Evolutionary conservation across 495 filamentous ascomycete species (phyloP).

Genomic region (Cercophora samala): DNA sequence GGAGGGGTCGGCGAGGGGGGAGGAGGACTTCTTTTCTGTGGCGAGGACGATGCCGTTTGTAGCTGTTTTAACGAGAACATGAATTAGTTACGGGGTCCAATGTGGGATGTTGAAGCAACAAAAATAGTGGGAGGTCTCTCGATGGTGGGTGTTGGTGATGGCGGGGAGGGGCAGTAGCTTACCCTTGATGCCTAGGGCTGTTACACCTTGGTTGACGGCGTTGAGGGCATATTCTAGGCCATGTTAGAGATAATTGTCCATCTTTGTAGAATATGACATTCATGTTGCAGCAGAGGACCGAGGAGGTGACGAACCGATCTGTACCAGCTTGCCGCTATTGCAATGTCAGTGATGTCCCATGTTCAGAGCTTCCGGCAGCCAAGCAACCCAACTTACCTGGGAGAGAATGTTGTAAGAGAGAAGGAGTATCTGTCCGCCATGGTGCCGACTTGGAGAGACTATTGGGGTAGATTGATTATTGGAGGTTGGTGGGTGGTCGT

Average conservation of each 20-base stretch:
- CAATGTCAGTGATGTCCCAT: slow-evolving; percentile 42
- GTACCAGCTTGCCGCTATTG: slow-evolving; percentile 85
- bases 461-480: slow-evolving; percentile 16
- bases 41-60: slow-evolving; percentile 99
- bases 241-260: slow-evolving; percentile 17
- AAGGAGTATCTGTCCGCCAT: slow-evolving; percentile 99
- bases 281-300: background rate
- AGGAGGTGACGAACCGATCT: slow-evolving; percentile 58
- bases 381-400: slow-evolving; percentile 66
- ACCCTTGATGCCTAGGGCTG: slow-evolving; percentile 98
- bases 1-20: slow-evolving; percentile 86
- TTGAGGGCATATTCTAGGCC: slow-evolving; percentile 93
- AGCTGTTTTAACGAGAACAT: slow-evolving; percentile 47
- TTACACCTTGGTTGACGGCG: slow-evolving; percentile 98
- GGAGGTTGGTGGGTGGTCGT: background rate
- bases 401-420: slow-evolving; percentile 98
- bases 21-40: slow-evolving; percentile 98
- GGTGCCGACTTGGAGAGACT: slow-evolving; percentile 23
- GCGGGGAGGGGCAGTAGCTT: slow-evolving; percentile 22
- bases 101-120: background rate
- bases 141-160: background rate
- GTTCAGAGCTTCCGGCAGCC: background rate
- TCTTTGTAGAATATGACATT: background rate
- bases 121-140: background rate
- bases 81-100: slow-evolving; percentile 11